Percentiles rank a stretch among this genome's conserved stretches.
Evolutionary conservation across 345 rosid species (phyloP).

Genomic region (Salix udensis): DNA sequence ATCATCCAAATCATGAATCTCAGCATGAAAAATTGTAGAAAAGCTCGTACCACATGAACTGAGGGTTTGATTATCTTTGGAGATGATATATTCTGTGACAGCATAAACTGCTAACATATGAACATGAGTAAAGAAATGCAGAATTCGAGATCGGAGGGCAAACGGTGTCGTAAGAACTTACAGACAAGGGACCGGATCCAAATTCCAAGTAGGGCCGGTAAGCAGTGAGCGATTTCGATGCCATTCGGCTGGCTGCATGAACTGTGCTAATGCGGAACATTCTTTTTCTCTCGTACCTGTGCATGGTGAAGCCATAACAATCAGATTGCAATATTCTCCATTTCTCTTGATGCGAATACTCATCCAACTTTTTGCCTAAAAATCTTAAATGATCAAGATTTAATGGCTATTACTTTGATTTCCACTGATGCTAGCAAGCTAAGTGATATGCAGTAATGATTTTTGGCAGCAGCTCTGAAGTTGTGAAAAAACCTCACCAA

Average conservation of each 20-base stretch:
- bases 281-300: slow-evolving; percentile 18
- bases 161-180: background rate
- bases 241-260: slow-evolving; percentile 20
- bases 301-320: background rate
- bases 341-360: background rate
- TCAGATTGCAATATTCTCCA: background rate
- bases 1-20: slow-evolving; percentile 21
- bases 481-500: background rate
- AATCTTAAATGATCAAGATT: background rate
- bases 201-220: slow-evolving; percentile 20
- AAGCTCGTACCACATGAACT: background rate
- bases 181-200: slow-evolving; percentile 9
- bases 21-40: slow-evolving; percentile 6
- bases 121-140: background rate
- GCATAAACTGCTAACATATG: background rate
- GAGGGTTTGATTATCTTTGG: slow-evolving; percentile 9
- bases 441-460: background rate
- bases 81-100: background rate
- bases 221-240: slow-evolving; percentile 15
- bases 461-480: background rate
- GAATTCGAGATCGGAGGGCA: background rate
- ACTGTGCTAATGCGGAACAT: slow-evolving; percentile 13
- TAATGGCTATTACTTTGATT: background rate
- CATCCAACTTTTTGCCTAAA: background rate
- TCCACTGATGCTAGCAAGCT: background rate